A percentile compares a stretch with the other conserved stretches of the same genome.
Conservation (phyloP, 1,284 basidiomycete genomes). For the Phlebopus sp. region DNA sequence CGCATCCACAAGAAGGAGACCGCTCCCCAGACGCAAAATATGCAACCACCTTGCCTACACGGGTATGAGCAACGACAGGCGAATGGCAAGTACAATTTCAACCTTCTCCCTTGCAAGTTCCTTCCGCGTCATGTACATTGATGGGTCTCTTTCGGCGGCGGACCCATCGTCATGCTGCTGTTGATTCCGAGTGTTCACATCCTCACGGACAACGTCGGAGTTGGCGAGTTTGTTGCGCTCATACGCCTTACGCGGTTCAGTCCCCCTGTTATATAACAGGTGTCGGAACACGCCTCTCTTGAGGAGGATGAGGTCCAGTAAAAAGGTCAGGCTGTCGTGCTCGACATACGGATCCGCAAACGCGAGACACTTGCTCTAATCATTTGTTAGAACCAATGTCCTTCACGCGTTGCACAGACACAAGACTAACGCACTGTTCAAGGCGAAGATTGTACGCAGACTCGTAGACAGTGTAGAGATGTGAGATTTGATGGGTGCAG, state of each 20-base stretch:
- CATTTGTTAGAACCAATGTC: constrained; percentile 11
- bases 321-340: constrained; percentile 73
- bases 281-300: constrained; percentile 88
- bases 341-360: constrained; percentile 92
- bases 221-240: constrained; percentile 7
- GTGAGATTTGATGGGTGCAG: constrained; percentile 65
- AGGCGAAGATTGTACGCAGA: constrained; percentile 82
- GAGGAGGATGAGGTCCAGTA: constrained; percentile 84
- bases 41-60: constrained; percentile 54
- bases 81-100: background rate
- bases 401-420: constrained; percentile 2
- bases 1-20: constrained; percentile 62
- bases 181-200: background rate
- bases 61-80: constrained; percentile 7
- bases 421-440: constrained; percentile 62
- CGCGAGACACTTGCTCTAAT: constrained; percentile 56
- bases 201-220: background rate
- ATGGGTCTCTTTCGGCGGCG: background rate
- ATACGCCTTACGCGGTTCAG: constrained; percentile 50
- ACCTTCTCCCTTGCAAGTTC: constrained; percentile 26
- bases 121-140: background rate
- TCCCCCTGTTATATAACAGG: constrained; percentile 83
- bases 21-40: constrained; percentile 54
- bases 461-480: constrained; percentile 83
- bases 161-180: background rate